A percentile compares a stretch with the other conserved stretches of the same genome.
phyloP scores from a whole-genome alignment of 2,329 filamentous ascomycete genomes.

The Aspergillus pseudoterreus region DNA sequence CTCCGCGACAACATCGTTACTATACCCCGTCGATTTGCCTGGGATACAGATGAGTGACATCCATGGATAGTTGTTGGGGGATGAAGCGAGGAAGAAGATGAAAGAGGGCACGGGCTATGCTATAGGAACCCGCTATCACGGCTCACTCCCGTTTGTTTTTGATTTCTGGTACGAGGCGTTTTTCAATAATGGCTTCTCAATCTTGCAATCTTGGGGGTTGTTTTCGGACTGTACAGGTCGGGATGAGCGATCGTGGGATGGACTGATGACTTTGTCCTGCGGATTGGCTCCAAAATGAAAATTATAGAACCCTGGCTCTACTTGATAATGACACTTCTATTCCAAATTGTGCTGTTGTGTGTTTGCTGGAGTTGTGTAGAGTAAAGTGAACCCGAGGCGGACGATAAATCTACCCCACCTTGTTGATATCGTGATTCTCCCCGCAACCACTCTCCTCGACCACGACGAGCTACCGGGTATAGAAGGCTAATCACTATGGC shows the following conservation, averaged over 20 bases:
- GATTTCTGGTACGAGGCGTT: conserved; percentile 19
- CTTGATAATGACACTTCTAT: conserved; percentile 3
- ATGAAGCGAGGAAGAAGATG: neutral
- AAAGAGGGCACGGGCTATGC: neutral
- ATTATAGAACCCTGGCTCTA: neutral
- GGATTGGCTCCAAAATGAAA: neutral
- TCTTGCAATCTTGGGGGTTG: conserved; percentile 10
- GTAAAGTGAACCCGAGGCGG: neutral
- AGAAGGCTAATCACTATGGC: neutral
- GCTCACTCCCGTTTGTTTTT: conserved; percentile 9
- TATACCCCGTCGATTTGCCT: conserved; percentile 13
- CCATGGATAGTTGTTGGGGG: neutral
- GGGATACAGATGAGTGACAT: conserved; percentile 6
- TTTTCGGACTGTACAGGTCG: conserved; percentile 5
- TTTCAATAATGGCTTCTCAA: conserved; percentile 15
- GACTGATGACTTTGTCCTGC: neutral
- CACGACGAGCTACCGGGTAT: neutral
- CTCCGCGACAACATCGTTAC: conserved; percentile 6
- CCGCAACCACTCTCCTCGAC: neutral
- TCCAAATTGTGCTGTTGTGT: neutral
- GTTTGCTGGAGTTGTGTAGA: no score
- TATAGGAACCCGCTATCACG: conserved; percentile 7
- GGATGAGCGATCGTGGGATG: neutral
- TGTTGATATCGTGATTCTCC: neutral
- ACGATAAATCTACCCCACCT: neutral